A percentile compares a stretch with the other conserved stretches of the same genome.
Evolutionary conservation across 345 rosid species (phyloP).

Genomic region (Litchi chinensis): DNA sequence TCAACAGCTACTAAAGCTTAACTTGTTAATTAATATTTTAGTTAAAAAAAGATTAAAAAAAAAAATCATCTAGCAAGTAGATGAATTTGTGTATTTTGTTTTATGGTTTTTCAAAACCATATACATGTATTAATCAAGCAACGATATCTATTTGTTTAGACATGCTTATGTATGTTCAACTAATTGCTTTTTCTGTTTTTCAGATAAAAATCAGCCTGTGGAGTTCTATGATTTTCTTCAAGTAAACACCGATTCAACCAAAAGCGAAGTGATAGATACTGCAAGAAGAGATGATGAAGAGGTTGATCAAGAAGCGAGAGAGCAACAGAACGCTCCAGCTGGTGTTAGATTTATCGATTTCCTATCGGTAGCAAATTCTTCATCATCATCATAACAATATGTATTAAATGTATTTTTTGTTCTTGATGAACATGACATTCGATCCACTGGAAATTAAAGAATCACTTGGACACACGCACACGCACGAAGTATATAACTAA

Average conservation of each 20-base stretch:
- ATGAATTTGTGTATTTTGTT: no score
- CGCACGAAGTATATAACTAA: slow-evolving; percentile 7
- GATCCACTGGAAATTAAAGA: neutral
- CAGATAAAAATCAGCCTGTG: slow-evolving; percentile 39
- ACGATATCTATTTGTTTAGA: no score
- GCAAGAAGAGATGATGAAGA: slow-evolving; percentile 52
- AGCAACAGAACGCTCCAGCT: slow-evolving; percentile 20
- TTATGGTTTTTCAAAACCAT: neutral
- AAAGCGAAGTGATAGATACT: slow-evolving; percentile 53
- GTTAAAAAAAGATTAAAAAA: no score
- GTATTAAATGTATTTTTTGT: no score
- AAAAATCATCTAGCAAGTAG: no score
- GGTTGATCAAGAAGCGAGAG: slow-evolving; percentile 46
- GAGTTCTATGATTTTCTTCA: slow-evolving; percentile 80
- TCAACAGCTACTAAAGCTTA: no score
- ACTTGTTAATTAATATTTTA: no score
- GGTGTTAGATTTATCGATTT: slow-evolving; percentile 58
- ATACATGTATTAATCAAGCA: neutral
- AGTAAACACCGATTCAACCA: slow-evolving; percentile 59
- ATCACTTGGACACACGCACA: neutral
- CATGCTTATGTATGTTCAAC: neutral
- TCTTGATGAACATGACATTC: neutral
- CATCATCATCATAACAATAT: neutral
- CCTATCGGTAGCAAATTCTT: slow-evolving; percentile 52
- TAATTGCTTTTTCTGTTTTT: neutral